A percentile compares a stretch with the other conserved stretches of the same genome.
phyloP scores from a whole-genome alignment of 1,284 basidiomycete species.

The Neonothopanus nambi region DNA sequence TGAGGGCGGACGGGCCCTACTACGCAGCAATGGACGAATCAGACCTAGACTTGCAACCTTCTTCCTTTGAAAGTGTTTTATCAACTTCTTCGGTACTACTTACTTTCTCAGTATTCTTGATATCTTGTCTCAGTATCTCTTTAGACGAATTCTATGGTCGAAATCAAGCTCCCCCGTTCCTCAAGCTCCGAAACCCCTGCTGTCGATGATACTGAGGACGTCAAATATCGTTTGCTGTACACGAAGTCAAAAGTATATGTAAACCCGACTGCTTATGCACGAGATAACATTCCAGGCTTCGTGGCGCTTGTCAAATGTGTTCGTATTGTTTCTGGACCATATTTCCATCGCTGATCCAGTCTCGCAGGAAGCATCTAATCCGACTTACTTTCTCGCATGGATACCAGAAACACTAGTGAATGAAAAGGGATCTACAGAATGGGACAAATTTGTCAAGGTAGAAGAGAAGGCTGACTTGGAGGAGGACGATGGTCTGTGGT shows the following conservation, averaged over 20 bases:
- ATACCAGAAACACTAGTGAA: slow-evolving; percentile 80
- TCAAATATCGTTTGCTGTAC: slow-evolving; percentile 75
- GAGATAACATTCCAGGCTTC: slow-evolving; percentile 94
- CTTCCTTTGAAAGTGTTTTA: slow-evolving; percentile 37
- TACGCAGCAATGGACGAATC: slow-evolving; percentile 7
- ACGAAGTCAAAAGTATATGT: slow-evolving; percentile 93
- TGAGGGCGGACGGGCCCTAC: neutral
- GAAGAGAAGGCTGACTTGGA: slow-evolving; percentile 63
- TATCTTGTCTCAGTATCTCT: slow-evolving; percentile 8
- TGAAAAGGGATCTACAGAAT: slow-evolving; percentile 75
- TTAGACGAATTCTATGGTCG: slow-evolving; percentile 74
- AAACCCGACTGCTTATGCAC: slow-evolving; percentile 88
- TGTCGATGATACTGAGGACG: slow-evolving; percentile 44
- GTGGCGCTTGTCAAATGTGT: slow-evolving; percentile 85
- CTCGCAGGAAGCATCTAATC: slow-evolving; percentile 66
- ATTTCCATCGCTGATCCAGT: slow-evolving; percentile 13
- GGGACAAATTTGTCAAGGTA: slow-evolving; percentile 83
- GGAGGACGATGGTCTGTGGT: slow-evolving; percentile 67
- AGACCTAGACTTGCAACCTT: slow-evolving; percentile 27
- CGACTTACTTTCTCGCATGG: slow-evolving; percentile 80
- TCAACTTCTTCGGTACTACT: slow-evolving; percentile 44
- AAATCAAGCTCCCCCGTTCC: slow-evolving; percentile 54
- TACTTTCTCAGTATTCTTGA: neutral
- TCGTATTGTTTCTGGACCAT: slow-evolving; percentile 27
- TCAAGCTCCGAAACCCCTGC: slow-evolving; percentile 21